Evolutionary conservation across 225 moss, liverwort and hornwort genomes (phyloP), one percentile per base, ranked within the genome.

Genomic region (Marchantia polymorpha): DNA sequence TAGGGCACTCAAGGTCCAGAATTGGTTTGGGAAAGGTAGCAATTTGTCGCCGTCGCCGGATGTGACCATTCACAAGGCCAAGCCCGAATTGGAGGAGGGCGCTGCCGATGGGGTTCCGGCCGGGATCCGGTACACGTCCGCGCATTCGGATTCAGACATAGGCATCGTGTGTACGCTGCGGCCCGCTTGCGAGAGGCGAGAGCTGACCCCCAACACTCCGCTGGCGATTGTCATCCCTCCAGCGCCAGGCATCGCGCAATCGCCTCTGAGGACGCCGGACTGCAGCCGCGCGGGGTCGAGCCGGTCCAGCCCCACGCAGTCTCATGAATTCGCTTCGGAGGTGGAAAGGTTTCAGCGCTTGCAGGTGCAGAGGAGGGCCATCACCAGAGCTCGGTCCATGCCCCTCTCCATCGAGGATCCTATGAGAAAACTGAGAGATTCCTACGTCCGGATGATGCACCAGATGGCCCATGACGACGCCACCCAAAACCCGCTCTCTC

Each of bases 391-490:
- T 68, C 52, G 52, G 30, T 79, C 78, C 3, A 54, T 79, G 78
- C 78, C 78, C 75, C 31, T 22, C 14, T 26, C 17, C 27, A 53
- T 68, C 9, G 10, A 19, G 7, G 68, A 69, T 54, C 68, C 78
- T 7, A 68, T 79, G 78, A 79, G 52, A 16, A 79, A 79, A 46
- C 53, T 79, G 46, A 69, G 78, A 54, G 78, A 79, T 47, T 79
- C 78, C 17, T 79, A 79, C 54, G 25, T 79, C 67, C 78, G 78
- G 0, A 79, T 79, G 12, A 79, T 79, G 78, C 78, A 79, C 55
- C 39, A 79, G 78, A 79, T 79, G 78, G 69, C 69, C 30, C 51
- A 79, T 10, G 67, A 47, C 26, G 64, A 77, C 25, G 77, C 77
- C 49, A 77, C 50, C 25, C 47, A 22, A 23, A 77, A 77, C 65